These are phyloP conservation scores for Thelonectria rubi DNA, from an alignment of 2,329 filamentous ascomycete species.

Conservation along the genomic window DNA sequence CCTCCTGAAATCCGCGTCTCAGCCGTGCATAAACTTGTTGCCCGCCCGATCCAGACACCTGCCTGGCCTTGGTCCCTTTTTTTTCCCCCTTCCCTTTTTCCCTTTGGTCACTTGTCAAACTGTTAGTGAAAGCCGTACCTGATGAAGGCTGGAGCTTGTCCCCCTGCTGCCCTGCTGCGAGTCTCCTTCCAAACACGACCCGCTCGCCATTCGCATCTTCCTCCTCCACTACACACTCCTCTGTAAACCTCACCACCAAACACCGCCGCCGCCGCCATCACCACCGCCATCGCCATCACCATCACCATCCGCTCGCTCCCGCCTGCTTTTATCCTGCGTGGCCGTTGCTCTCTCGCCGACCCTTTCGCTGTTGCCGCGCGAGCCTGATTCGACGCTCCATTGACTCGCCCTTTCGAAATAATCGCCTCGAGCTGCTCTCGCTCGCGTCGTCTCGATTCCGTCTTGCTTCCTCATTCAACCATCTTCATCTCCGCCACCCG, in stretches of 20 bases:
- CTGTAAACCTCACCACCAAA: conserved; percentile 12
- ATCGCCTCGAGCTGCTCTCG: neutral
- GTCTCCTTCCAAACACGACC: conserved; percentile 17
- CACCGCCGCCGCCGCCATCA: neutral
- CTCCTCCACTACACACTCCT: conserved; percentile 9
- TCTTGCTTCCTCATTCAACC: conserved; percentile 15
- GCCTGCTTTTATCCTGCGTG: neutral
- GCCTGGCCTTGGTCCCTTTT: neutral
- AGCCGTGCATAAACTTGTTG: conserved; percentile 43
- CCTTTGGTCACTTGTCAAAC: neutral
- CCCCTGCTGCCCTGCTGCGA: conserved; percentile 9
- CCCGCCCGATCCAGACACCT: neutral
- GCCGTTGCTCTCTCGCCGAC: conserved; percentile 19
- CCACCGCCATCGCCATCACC: conserved; percentile 7
- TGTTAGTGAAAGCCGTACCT: too few species aligned
- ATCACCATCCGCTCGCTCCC: too few species aligned
- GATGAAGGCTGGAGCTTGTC: neutral
- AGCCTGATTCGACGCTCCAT: conserved; percentile 30
- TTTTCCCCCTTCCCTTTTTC: neutral
- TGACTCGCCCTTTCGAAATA: conserved; percentile 18
- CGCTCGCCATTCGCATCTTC: conserved; percentile 12
- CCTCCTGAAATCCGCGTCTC: conserved; percentile 45
- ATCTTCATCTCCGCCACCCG: conserved; percentile 15
- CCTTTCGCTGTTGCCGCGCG: conserved; percentile 19
- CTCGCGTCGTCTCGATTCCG: conserved; percentile 23